phyloP scores from a whole-genome alignment of 352 stramenopile species.

The Pythium sukuiense region DNA sequence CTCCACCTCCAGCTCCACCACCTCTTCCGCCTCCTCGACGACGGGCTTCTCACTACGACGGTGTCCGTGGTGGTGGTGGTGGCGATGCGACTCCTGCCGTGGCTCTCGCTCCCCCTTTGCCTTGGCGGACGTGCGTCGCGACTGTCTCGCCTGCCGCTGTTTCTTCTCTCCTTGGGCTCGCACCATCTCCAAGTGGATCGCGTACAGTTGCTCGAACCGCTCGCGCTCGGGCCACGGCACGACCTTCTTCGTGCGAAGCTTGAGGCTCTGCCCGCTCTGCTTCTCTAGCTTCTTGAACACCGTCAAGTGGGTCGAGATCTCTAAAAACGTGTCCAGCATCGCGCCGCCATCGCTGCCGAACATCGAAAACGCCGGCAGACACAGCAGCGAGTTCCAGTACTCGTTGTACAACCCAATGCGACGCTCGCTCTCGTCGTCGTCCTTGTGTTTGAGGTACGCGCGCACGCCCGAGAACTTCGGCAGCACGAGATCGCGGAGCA shows the following conservation, averaged over 20 bases:
- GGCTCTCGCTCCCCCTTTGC: slow-evolving; percentile 13
- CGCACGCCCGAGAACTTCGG: slow-evolving; percentile 35
- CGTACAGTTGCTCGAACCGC: slow-evolving; percentile 58
- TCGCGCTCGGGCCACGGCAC: slow-evolving; percentile 52
- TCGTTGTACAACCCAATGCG: slow-evolving; percentile 40
- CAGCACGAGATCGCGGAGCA: slow-evolving; percentile 52
- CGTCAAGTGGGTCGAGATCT: slow-evolving; percentile 53
- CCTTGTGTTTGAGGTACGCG: slow-evolving; percentile 30
- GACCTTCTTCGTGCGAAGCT: slow-evolving; percentile 45
- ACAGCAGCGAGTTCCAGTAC: slow-evolving; percentile 57
- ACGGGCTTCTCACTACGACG: slow-evolving; percentile 1
- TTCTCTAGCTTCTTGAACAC: slow-evolving; percentile 52
- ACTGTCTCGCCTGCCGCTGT: slow-evolving; percentile 1
- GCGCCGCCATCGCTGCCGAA: slow-evolving; percentile 55
- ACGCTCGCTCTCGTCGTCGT: slow-evolving; percentile 37
- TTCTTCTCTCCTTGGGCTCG: slow-evolving; percentile 28
- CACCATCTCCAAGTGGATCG: slow-evolving; percentile 41
- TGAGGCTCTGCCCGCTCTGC: slow-evolving; percentile 43
- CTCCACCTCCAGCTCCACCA: background rate
- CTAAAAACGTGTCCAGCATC: slow-evolving; percentile 71
- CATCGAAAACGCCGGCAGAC: slow-evolving; percentile 46
- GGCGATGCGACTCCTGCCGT: slow-evolving; percentile 17
- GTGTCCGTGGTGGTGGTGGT: slow-evolving; percentile 8
- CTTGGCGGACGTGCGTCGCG: background rate
- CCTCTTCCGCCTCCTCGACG: background rate